Evolutionary conservation across 2,329 filamentous ascomycete genomes (phyloP).

Genomic region (Cladophialophora yegresii): DNA sequence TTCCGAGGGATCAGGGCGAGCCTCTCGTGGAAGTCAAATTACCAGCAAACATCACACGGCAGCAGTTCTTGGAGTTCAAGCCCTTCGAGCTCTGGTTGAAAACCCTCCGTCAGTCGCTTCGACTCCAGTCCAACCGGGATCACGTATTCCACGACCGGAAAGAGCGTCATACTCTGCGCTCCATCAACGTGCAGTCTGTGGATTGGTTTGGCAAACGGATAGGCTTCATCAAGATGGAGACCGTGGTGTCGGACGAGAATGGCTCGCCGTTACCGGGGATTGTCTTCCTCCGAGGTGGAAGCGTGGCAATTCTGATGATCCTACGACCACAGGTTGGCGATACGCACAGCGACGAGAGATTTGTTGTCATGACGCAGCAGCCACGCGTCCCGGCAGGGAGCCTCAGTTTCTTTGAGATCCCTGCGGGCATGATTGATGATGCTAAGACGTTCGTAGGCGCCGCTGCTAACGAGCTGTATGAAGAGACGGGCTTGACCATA

Average conservation of each 20-base stretch:
- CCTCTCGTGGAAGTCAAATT: constrained; percentile 12
- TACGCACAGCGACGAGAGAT: constrained; percentile 43
- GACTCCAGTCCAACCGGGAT: constrained; percentile 46
- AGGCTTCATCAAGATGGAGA: constrained; percentile 59
- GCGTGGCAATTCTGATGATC: constrained; percentile 59
- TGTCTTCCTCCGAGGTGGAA: constrained; percentile 60
- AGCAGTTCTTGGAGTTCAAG: constrained; percentile 42
- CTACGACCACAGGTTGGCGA: constrained; percentile 49
- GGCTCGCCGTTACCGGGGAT: constrained; percentile 55
- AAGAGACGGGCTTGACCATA: constrained; percentile 58
- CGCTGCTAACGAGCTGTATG: constrained; percentile 58
- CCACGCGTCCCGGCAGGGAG: constrained; percentile 59
- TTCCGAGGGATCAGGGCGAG: constrained; percentile 1
- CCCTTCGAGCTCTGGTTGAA: constrained; percentile 57
- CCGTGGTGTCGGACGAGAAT: constrained; percentile 54
- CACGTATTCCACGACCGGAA: constrained; percentile 57
- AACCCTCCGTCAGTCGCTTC: constrained; percentile 53
- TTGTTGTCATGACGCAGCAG: constrained; percentile 58
- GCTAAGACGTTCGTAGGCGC: constrained; percentile 54
- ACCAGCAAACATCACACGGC: constrained; percentile 5
- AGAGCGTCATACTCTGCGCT: constrained; percentile 49
- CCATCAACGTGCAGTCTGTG: constrained; percentile 57
- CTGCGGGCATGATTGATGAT: constrained; percentile 63
- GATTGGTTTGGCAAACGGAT: constrained; percentile 56
- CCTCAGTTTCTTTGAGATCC: constrained; percentile 58